A percentile compares a stretch with the other conserved stretches of the same genome.
These are phyloP conservation scores for Penicillium hordei DNA, from an alignment of 2,329 filamentous ascomycete genomes.

Conservation along the genomic window DNA sequence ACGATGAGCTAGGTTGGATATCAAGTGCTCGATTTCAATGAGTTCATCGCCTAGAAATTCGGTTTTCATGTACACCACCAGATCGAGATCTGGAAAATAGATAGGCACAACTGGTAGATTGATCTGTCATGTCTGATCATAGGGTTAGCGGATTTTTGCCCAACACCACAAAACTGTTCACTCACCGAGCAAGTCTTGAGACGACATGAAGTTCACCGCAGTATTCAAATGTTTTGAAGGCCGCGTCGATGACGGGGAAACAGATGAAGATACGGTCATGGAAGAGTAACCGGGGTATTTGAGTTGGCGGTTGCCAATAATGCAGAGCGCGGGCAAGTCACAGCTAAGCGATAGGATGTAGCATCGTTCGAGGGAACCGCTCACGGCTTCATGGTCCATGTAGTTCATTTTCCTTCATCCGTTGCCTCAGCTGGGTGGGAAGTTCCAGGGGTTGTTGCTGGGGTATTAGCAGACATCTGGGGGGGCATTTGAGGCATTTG, in stretches of 20 bases:
- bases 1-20: not conserved
- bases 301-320: conserved; percentile 8
- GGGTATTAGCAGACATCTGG: conserved; percentile 43
- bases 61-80: conserved; percentile 10
- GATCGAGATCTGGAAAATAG: conserved; percentile 1
- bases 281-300: conserved; percentile 2
- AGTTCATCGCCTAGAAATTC: conserved; percentile 3
- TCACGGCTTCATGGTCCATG: conserved; percentile 9
- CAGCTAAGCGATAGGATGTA: conserved; percentile 5
- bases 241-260: conserved; percentile 3
- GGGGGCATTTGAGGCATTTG: conserved; percentile 48
- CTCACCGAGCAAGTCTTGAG: conserved; percentile 14
- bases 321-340: conserved; percentile 4
- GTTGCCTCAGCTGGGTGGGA: conserved; percentile 44
- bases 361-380: conserved; percentile 1
- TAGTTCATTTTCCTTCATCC: conserved; percentile 52
- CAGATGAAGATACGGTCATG: conserved; percentile 6
- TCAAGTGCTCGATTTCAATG: not conserved
- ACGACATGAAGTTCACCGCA: conserved; percentile 7
- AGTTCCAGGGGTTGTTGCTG: conserved; percentile 27
- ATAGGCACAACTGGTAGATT: conserved; percentile 14
- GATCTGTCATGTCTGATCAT: conserved; percentile 12
- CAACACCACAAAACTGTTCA: not conserved
- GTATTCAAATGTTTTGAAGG: conserved; percentile 4
- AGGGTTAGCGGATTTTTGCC: not conserved